Percentiles rank a stretch among this genome's conserved stretches.
These are phyloP conservation scores for Aquilaria yunnanensis DNA, from an alignment of 345 rosid species.

Conservation along the genomic window DNA sequence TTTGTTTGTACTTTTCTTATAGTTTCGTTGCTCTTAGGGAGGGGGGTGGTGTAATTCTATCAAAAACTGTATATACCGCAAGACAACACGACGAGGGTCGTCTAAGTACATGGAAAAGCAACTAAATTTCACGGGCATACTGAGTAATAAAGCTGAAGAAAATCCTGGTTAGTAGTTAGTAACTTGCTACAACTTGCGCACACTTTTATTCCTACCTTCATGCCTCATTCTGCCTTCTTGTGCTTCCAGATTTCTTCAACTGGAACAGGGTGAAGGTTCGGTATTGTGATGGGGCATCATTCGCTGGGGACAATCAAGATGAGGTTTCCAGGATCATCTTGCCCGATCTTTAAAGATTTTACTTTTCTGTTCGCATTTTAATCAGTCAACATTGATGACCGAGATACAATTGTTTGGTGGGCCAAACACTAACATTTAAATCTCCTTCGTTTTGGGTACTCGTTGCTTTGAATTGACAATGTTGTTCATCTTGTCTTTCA, in stretches of 20 bases:
- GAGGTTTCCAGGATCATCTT: slow-evolving; percentile 35
- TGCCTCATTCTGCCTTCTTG: too few relatives aligned
- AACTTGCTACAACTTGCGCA: too few relatives aligned
- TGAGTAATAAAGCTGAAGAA: slow-evolving; percentile 59
- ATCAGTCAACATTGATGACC: not conserved
- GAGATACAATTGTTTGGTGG: not conserved
- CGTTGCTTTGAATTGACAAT: too few relatives aligned
- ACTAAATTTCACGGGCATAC: slow-evolving; percentile 47
- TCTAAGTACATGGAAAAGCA: slow-evolving; percentile 53
- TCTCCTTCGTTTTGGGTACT: too few relatives aligned
- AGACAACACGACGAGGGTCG: slow-evolving; percentile 57
- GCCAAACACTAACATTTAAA: not conserved
- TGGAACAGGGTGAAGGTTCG: slow-evolving; percentile 92
- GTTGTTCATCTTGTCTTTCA: not conserved
- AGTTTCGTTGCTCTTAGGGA: slow-evolving; percentile 40
- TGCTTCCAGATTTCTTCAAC: slow-evolving; percentile 70
- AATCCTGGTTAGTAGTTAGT: slow-evolving; percentile 37
- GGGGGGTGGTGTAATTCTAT: slow-evolving; percentile 69
- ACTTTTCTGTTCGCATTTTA: not conserved
- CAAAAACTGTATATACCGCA: slow-evolving; percentile 39
- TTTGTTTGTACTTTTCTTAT: not conserved
- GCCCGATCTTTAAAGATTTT: not conserved
- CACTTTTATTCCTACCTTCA: not conserved
- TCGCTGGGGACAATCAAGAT: slow-evolving; percentile 61
- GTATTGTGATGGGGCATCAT: slow-evolving; percentile 95